A percentile compares a stretch with the other conserved stretches of the same genome.
Conservation (phyloP, 805 yeast species). For the Nakazawaea holstii region DNA sequence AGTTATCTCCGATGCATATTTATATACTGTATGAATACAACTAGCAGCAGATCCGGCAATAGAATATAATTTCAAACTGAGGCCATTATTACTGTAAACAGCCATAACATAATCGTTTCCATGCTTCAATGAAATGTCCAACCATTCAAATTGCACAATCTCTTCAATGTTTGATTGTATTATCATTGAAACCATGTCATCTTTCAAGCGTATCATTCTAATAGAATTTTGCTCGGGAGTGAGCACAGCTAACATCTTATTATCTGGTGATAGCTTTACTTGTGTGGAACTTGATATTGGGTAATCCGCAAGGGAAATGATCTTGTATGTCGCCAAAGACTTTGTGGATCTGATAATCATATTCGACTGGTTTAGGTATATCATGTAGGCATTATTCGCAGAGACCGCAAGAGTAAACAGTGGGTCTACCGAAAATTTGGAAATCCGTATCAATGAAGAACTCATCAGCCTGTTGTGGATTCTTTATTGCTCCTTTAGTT, state of each 20-base stretch:
- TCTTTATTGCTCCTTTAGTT: too few species aligned
- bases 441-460: background rate
- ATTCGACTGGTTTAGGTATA: background rate
- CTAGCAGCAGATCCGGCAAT: background rate
- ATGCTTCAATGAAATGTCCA: background rate
- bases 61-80: slow-evolving; percentile 1
- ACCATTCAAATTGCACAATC: slow-evolving; percentile 6
- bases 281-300: background rate
- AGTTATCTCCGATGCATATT: slow-evolving; percentile 1
- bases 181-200: background rate
- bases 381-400: background rate
- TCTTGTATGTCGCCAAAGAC: background rate
- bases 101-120: slow-evolving; percentile 1
- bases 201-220: background rate
- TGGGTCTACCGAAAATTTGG: background rate
- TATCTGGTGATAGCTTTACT: background rate
- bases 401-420: background rate
- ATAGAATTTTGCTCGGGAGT: background rate
- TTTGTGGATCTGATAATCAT: background rate
- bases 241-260: background rate
- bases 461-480: too few species aligned
- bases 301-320: background rate
- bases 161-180: slow-evolving; percentile 2
- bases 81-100: background rate
- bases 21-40: slow-evolving; percentile 6